Base-by-base conservation (phyloP, 768 basidiomycete genomes). In the Amanita muscaria region DNA sequence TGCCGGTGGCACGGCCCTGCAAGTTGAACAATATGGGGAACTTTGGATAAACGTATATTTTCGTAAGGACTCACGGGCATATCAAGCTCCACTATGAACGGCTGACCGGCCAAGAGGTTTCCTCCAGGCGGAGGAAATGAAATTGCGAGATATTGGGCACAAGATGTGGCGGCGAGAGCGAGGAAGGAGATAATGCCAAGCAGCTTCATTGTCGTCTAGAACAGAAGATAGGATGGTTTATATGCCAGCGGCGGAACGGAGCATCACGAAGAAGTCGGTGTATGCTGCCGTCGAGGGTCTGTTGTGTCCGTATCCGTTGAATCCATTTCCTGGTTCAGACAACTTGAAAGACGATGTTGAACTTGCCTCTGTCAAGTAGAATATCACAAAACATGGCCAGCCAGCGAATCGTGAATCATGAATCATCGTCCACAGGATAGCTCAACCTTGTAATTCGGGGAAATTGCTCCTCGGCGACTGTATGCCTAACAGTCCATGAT, bases 1-100 rank as follows among this genome's bases (percentile, higher is more conserved):
- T 66, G 4, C 66, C 65, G 32, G 68, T 53, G 15, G 68, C 50
- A 27, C 61, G 51, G 24, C 67, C 57, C 71, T 74, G 35, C 8
- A 23, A 15, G 35, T 21, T 37, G 37, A 23, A 21, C 8, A 34
- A 34, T 34, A 40, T 34, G 40, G 3, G 34, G 16, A 4, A n/a
- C n/a, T n/a, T n/a, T 11, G 19, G 43, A 32, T 33, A 27, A 35
- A 5, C 16, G 11, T 14, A 31, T 10, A 12, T 16, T 5, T 24
- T 16, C 7, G 12, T 40, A 3, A 25, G 19, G 19, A 59, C 66
- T 33, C 55, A 71, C 69, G 6, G 67, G 66, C 23, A 57, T 53
- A 48, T 61, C 56, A n/a, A 73, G 53, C 50, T 70, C 63, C 4
- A 70, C 67, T 11, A 50, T 62, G 23, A 72, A 47, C 4, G 44